These are phyloP conservation scores for Athelia sp. DNA, from an alignment of 1,284 basidiomycete species.

Conservation along the genomic window DNA sequence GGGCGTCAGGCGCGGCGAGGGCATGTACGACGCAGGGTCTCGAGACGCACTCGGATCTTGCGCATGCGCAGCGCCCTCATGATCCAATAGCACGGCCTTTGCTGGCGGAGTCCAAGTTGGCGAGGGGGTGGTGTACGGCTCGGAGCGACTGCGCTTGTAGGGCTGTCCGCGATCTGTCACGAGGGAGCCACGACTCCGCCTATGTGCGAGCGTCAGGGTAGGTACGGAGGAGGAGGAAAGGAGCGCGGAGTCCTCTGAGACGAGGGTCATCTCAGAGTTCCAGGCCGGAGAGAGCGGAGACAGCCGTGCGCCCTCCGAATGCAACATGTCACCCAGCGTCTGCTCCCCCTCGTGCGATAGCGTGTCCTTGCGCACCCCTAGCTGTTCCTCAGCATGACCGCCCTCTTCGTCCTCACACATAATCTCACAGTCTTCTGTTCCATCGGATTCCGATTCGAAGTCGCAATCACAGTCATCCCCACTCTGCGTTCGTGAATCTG, in stretches of 20 bases:
- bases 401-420: constrained; percentile 1
- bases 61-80: not conserved
- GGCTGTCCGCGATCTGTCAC: not conserved
- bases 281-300: constrained; percentile 21
- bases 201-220: not conserved
- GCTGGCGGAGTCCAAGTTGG: not conserved
- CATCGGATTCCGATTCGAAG: not conserved
- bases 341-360: not conserved
- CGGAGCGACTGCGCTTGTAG: not conserved
- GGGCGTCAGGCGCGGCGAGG: not conserved
- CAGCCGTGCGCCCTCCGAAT: not conserved
- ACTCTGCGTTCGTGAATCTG: constrained; percentile 26
- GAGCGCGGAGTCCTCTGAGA: not conserved
- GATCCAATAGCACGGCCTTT: not conserved
- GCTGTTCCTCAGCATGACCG: no score
- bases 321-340: not conserved
- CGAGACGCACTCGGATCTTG: no score
- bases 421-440: constrained; percentile 9
- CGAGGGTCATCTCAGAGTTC: constrained; percentile 10
- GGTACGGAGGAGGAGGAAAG: not conserved
- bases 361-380: not conserved
- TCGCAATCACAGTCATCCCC: constrained; percentile 8
- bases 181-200: not conserved
- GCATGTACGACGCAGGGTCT: not conserved
- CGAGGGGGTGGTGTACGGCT: not conserved